These are phyloP conservation scores for Solanum okadae DNA, from an alignment of 257 asterid species.

Conservation along the genomic window DNA sequence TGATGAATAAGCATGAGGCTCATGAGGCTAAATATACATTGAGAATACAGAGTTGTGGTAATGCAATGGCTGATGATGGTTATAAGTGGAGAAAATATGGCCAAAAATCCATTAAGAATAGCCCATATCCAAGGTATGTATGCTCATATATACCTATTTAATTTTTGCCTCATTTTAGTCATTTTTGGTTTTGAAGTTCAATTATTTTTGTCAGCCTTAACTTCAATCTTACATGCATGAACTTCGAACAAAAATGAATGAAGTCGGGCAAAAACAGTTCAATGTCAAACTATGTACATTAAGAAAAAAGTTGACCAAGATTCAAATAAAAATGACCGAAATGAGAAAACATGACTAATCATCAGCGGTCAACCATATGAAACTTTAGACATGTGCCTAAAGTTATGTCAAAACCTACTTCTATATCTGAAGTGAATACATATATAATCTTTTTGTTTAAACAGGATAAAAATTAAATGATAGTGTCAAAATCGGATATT, in stretches of 20 bases:
- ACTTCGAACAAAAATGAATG: not conserved
- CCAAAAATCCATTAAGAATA: slow-evolving; percentile 85
- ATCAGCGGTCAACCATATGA: not conserved
- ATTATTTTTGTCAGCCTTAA: not conserved
- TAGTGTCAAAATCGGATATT: not conserved
- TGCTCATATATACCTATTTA: not conserved
- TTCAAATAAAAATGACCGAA: not conserved
- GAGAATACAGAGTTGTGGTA: slow-evolving; percentile 61
- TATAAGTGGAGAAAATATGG: slow-evolving; percentile 98
- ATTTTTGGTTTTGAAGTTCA: not conserved
- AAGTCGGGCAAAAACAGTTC: not conserved
- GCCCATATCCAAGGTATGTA: slow-evolving; percentile 74
- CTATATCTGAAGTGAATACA: not conserved
- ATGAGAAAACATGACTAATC: not conserved
- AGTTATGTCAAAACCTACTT: not conserved
- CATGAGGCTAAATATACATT: slow-evolving; percentile 42
- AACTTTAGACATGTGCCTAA: not conserved
- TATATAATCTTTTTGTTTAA: too few species aligned
- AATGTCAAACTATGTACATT: not conserved
- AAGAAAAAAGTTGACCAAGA: not conserved
- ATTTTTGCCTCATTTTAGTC: too few species aligned
- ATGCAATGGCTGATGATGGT: slow-evolving; percentile 78
- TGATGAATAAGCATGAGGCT: slow-evolving; percentile 6
- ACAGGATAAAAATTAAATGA: not conserved
- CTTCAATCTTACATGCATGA: not conserved